These are phyloP conservation scores for Scedosporium boydii DNA, from an alignment of 2,329 filamentous ascomycete species.

Conservation along the genomic window DNA sequence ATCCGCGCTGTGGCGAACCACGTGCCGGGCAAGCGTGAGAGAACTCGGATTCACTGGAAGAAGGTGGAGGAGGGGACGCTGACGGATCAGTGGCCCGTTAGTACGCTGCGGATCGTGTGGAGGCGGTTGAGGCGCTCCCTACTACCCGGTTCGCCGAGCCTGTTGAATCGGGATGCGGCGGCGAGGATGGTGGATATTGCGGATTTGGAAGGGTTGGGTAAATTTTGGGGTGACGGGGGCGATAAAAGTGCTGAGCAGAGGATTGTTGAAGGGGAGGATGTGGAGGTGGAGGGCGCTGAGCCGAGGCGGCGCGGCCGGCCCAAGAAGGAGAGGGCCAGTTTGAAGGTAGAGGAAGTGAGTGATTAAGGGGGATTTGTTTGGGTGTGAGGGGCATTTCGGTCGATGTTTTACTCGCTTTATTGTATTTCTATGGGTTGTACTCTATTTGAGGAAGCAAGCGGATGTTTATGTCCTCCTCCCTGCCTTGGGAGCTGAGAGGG, in stretches of 20 bases:
- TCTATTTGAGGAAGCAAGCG: no score
- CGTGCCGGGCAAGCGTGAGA: neutral
- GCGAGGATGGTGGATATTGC: neutral
- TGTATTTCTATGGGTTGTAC: no score
- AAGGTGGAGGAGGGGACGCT: neutral
- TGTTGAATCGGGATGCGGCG: neutral
- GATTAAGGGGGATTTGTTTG: no score
- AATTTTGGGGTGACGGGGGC: neutral
- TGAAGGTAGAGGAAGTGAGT: no score
- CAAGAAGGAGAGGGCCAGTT: neutral
- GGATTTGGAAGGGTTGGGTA: neutral
- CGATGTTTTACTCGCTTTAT: no score
- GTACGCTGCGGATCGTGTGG: conserved; percentile 1
- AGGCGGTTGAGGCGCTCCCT: neutral
- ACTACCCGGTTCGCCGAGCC: no score
- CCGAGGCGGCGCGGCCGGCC: neutral
- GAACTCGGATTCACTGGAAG: neutral
- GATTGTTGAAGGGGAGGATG: neutral
- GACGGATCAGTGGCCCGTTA: neutral
- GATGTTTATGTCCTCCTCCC: no score
- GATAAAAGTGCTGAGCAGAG: neutral
- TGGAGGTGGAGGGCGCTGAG: neutral
- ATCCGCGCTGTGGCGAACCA: neutral
- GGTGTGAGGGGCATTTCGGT: no score
- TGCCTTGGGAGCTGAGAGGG: no score